phyloP scores from a whole-genome alignment of 2,329 filamentous ascomycete species.

The Ramularia endophylla region DNA sequence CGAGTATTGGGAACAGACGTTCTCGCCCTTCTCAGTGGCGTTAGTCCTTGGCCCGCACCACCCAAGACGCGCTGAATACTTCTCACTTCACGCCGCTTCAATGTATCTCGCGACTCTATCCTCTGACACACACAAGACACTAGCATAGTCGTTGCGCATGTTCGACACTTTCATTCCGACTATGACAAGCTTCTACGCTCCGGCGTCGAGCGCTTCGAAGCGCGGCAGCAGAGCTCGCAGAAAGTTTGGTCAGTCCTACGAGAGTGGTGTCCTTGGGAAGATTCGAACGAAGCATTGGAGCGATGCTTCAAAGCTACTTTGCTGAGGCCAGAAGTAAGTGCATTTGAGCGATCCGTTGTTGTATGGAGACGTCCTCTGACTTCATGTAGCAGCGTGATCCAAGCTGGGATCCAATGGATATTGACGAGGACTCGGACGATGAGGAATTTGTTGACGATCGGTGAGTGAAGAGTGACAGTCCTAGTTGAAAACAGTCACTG shows the following conservation, averaged over 20 bases:
- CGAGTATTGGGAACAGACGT: too few relatives aligned
- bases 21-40: too few relatives aligned
- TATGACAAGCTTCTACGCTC: conserved; percentile 51
- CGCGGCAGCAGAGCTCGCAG: conserved; percentile 18
- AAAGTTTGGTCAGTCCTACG: conserved; percentile 26
- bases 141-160: conserved; percentile 52
- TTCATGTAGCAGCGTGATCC: conserved; percentile 1
- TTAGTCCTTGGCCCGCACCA: too few relatives aligned
- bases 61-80: too few relatives aligned
- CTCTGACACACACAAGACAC: conserved; percentile 11
- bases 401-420: conserved; percentile 19
- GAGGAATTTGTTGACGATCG: conserved; percentile 5
- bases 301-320: conserved; percentile 24
- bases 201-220: conserved; percentile 25
- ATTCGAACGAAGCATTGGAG: conserved; percentile 25
- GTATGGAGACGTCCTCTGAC: conserved; percentile 14
- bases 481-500: too few relatives aligned
- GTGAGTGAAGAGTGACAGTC: too few relatives aligned
- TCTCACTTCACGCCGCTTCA: background rate
- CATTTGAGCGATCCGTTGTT: conserved; percentile 26
- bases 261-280: conserved; percentile 31
- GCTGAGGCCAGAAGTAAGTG: conserved; percentile 23
- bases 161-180: conserved; percentile 55
- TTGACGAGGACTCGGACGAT: conserved; percentile 21
- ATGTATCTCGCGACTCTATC: too few relatives aligned